Conservation (phyloP, 1,284 basidiomycete genomes). For the Amylostereum areolatum region DNA sequence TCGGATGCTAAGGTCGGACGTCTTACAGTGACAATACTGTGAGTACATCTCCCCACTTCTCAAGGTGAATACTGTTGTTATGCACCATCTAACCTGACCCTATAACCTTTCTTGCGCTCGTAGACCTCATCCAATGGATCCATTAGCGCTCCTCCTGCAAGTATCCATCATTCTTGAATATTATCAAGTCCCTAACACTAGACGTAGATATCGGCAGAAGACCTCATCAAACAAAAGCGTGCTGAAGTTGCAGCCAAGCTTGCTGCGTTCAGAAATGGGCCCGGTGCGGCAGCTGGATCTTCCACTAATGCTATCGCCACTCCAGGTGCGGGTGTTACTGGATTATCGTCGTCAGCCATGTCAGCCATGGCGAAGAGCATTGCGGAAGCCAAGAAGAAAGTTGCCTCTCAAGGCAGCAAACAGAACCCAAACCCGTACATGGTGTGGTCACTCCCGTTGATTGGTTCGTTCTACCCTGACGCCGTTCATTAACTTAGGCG, state of each 20-base stretch:
- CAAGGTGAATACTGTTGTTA: constrained; percentile 68
- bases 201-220: constrained; percentile 42
- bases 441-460: too few relatives aligned
- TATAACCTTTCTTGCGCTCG: constrained; percentile 59
- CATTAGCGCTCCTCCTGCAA: constrained; percentile 8
- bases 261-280: constrained; percentile 61
- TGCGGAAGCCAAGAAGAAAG: constrained; percentile 73
- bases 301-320: constrained; percentile 23
- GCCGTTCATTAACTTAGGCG: too few relatives aligned
- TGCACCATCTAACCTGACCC: constrained; percentile 46
- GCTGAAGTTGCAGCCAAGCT: constrained; percentile 84
- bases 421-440: constrained; percentile 80
- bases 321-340: constrained; percentile 22
- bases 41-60: constrained; percentile 43
- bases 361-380: constrained; percentile 62
- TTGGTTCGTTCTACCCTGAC: too few relatives aligned
- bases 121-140: constrained; percentile 53
- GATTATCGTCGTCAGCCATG: constrained; percentile 34
- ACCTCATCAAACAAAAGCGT: constrained; percentile 71
- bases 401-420: constrained; percentile 73
- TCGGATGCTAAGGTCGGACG: constrained; percentile 15
- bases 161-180: constrained; percentile 1
- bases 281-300: constrained; percentile 17
- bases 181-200: constrained; percentile 2
- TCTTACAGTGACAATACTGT: constrained; percentile 50